Evolutionary conservation across 768 basidiomycete species (phyloP).

Genomic region (Phanerochaete sordida): DNA sequence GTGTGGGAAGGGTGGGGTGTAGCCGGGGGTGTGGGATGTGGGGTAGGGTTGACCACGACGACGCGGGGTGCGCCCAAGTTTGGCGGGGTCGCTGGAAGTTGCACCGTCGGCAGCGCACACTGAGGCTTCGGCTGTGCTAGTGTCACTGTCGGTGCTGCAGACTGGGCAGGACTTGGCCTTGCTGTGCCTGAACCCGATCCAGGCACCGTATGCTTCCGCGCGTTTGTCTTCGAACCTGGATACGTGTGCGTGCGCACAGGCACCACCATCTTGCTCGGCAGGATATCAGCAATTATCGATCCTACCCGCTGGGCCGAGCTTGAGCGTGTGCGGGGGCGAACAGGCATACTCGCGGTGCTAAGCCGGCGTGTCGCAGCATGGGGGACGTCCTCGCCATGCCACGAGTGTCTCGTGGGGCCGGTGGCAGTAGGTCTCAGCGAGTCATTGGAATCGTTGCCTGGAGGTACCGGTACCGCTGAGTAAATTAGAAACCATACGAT

Average conservation of each 20-base stretch:
- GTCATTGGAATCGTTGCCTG: conserved; percentile 8
- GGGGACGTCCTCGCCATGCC: conserved; percentile 20
- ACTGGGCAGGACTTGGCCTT: neutral
- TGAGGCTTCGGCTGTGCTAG: conserved; percentile 23
- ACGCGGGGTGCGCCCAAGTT: conserved; percentile 39
- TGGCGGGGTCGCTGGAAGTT: conserved; percentile 20
- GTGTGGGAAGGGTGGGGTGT: conserved; percentile 42
- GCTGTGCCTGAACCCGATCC: conserved; percentile 6
- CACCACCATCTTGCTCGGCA: conserved; percentile 38
- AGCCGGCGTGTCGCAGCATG: conserved; percentile 22
- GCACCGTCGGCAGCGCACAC: conserved; percentile 19
- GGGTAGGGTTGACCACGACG: conserved; percentile 72
- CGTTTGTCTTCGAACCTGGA: conserved; percentile 11
- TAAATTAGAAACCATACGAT: neutral
- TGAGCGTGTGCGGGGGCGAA: conserved; percentile 15
- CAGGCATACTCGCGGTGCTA: conserved; percentile 26
- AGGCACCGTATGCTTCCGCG: conserved; percentile 3
- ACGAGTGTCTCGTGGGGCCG: conserved; percentile 19
- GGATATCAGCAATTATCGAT: conserved; percentile 55
- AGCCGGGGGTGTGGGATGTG: conserved; percentile 74
- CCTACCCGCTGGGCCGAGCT: conserved; percentile 34
- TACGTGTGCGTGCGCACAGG: conserved; percentile 12
- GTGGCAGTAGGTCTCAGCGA: conserved; percentile 8
- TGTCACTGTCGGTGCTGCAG: conserved; percentile 1
- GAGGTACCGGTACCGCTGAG: neutral